Base-by-base conservation (phyloP, 2,329 filamentous ascomycete species). In the Ophiostoma sp. region DNA sequence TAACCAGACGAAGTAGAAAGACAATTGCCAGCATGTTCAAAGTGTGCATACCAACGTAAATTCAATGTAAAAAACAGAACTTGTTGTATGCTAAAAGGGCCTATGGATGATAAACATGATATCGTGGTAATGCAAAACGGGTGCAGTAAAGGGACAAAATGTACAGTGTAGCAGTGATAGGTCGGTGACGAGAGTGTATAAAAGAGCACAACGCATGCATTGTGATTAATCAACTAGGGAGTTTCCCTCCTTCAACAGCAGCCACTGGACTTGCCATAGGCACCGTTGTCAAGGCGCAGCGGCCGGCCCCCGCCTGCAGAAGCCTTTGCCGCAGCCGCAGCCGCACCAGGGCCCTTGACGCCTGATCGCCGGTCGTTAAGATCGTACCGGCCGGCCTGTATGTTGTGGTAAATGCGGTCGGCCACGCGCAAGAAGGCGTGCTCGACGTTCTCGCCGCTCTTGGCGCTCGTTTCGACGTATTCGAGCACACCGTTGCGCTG, bases 401-500 rank as follows among this genome's bases (percentile, higher is more conserved):
- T 98, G 79, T 98, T 98, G 81, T 95, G 91, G 80, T 97, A 97
- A 84, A 99, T 98, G 82, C 95, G 88, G 85, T 98, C 94, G 25
- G 96, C 94, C 17, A 98, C 95, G 79, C 96, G 91, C 80, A 97
- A 88, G 79, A 99, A 99, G 1, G 96, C 96, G 77, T 91, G 89
- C 82, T 99, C 96, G 48, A 99, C 96, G 69, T 94, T 94, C 80
- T 97, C 94, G 70, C 96, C 96, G 75, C 92, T 97, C 86, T 98
- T 99, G 69, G 96, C 96, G 77, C 92, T 95, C 52, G 96, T 99
- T 85, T 99, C 96, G 75, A 98, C 94, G 81, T 98, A 98, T 80
- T 95, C 90, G 80, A 97, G 89, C 33, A 98, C 91, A 74, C 93
- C 93, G 82, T 98, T 98, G 77, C 87, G 84, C 74, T 87, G 87